Base-by-base conservation (phyloP, 2,329 filamentous ascomycete species). In the Fusarium robinianum region DNA sequence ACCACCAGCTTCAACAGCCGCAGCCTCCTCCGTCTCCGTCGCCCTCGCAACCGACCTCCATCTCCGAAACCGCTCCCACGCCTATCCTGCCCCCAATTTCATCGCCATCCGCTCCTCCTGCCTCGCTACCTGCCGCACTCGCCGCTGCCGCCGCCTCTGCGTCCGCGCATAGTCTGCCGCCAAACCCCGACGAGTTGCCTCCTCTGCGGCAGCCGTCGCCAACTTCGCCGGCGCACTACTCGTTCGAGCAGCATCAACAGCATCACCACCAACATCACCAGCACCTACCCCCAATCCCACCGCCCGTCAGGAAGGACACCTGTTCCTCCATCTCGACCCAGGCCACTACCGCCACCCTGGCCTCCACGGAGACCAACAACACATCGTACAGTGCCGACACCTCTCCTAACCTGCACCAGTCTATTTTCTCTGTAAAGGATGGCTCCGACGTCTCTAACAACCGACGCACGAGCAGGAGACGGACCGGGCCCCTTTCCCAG, bases 401-500 rank as follows among this genome's bases (percentile, higher is more conserved):
- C 58, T 79, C 78, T 61, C 73, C 74, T 55, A 74, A 65, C 53
- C 66, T 70, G 56, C 65, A 70, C 41, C 76, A 79, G 62, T 75
- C 72, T 56, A 76, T 78, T 61, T 80, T 80, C 63, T 76, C 77
- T 48, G 68, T 78, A 51, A 75, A 75, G 65, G 78, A 80, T 71
- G 77, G 76, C 49, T 68, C 72, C 64, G 76, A 79, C 64, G 67
- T 76, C 62, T 72, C 72, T 67, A 73, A 74, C 61, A 72, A 69
- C 61, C 76, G 77, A 56, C 76, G 78, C 57, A 70, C 77, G 51
- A 81, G 76, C 61, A 75, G 79, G 59, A 74, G 79, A 64, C 76
- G 79, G 42, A 82, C 79, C 50, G 79, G 79, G 27, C 79, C 79
- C 49, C 68, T 83, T 51, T 80, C 78, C 21, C 73, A 78, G 40